Percentiles rank a stretch among this genome's conserved stretches.
Conservation (phyloP, 805 yeast species). For the Wickerhamiella galacta region DNA sequence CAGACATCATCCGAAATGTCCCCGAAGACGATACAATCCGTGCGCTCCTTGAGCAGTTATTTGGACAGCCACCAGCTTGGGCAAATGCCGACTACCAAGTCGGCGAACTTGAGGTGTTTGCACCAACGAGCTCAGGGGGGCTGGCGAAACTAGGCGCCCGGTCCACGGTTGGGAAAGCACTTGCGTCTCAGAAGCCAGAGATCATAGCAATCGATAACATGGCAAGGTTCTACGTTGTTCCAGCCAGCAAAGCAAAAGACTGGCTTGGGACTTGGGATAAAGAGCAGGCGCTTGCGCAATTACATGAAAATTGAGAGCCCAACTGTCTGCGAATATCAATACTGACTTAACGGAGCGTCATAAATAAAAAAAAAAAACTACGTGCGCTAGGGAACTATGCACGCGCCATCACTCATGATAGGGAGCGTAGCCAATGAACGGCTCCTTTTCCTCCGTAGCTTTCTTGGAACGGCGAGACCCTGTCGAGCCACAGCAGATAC, state of each 20-base stretch:
- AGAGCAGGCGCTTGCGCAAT: constrained; percentile 11
- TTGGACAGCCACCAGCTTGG: constrained; percentile 55
- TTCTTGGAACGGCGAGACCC: not conserved
- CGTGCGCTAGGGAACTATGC: not conserved
- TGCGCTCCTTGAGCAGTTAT: constrained; percentile 43
- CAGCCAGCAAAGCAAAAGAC: constrained; percentile 42
- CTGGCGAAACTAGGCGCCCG: constrained; percentile 73
- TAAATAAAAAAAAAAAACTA: too few species aligned
- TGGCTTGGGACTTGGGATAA: constrained; percentile 38
- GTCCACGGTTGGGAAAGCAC: constrained; percentile 42
- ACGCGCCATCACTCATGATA: not conserved
- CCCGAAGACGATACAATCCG: constrained; percentile 54
- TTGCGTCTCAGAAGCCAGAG: constrained; percentile 43
- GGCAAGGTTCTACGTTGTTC: constrained; percentile 61
- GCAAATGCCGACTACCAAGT: constrained; percentile 41
- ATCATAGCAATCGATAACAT: constrained; percentile 66
- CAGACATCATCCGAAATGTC: constrained; percentile 61
- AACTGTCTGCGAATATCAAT: too few species aligned
- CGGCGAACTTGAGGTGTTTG: constrained; percentile 49
- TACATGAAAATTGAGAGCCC: not conserved
- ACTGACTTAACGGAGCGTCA: too few species aligned
- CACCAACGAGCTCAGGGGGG: constrained; percentile 76
- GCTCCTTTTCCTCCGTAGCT: not conserved
- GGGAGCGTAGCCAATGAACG: not conserved
- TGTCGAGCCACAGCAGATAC: constrained; percentile 28